These are phyloP conservation scores for Ustilago esculenta DNA, from an alignment of 1,284 basidiomycete genomes.

Conservation along the genomic window DNA sequence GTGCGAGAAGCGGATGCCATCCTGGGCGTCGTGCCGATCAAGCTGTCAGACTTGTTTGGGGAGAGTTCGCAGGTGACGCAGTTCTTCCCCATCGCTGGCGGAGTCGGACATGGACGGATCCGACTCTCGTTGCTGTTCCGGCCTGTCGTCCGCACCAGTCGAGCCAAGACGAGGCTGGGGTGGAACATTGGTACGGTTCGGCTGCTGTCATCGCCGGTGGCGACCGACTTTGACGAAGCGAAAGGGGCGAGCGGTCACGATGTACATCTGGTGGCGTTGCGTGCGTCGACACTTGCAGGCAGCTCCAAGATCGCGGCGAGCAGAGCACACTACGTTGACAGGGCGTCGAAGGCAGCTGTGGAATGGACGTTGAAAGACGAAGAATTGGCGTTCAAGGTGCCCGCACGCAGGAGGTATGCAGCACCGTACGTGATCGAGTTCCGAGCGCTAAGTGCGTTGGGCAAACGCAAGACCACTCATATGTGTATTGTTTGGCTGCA, in stretches of 20 bases:
- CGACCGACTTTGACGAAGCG: constrained; percentile 39
- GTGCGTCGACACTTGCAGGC: constrained; percentile 36
- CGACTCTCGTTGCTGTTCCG: constrained; percentile 47
- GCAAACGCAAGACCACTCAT: constrained; percentile 25
- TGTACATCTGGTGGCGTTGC: constrained; percentile 23
- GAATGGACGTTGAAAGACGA: constrained; percentile 30
- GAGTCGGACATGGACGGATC: constrained; percentile 41
- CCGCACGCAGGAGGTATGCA: constrained; percentile 39
- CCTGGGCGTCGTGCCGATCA: constrained; percentile 52
- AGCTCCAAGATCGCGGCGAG: constrained; percentile 19
- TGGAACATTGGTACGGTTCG: constrained; percentile 49
- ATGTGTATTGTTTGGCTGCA: constrained; percentile 51
- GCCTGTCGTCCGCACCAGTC: constrained; percentile 24
- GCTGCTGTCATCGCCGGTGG: constrained; percentile 28
- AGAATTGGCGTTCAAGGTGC: constrained; percentile 42
- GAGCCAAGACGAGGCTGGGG: constrained; percentile 28
- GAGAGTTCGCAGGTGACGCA: constrained; percentile 47
- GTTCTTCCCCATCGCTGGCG: constrained; percentile 53
- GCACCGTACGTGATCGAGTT: constrained; percentile 53
- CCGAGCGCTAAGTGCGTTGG: constrained; percentile 27
- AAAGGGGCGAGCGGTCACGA: constrained; percentile 15
- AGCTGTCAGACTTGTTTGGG: constrained; percentile 43
- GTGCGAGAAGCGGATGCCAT: constrained; percentile 47
- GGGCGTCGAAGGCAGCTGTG: constrained; percentile 7
- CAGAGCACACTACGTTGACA: constrained; percentile 13